Evolutionary conservation across 2,329 filamentous ascomycete species (phyloP), one percentile per base, ranked within the genome.

Genomic region (Trichoderma sp.): DNA sequence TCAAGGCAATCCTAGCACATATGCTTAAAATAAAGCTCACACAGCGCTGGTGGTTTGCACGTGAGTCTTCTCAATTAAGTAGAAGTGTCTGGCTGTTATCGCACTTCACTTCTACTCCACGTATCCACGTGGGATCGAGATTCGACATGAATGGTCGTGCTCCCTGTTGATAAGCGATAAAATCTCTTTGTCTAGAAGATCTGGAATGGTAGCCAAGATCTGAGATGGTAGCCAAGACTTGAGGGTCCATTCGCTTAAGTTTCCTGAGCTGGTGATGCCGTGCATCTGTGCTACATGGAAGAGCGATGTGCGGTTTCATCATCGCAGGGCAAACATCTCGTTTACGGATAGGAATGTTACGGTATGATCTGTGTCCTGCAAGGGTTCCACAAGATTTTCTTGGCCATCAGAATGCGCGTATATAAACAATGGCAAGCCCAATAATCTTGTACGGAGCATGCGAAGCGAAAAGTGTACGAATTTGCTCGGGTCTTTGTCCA

Each of bases 21-120:
- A 66, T 58, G 61, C 61, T 56, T 66, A 65, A 65, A 56, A 56
- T 34, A 32, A 66, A 34, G 52, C 61, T 49, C 52, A n/a, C 21
- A 11, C 2, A n/a, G 18, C 16, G 21, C 30, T 11, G 30, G 21
- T 28, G 28, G 21, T 21, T 63, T 8, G 37, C 51, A 37, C 51
- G n/a, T 58, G 37, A 56, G 52, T 28, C 11, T 18, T 56, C 52
- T 66, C 13, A 11, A 56, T 58, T 28, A 56, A 14, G 52, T 58
- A 34, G 8, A 26, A 30, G 0, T 1, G 4, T 24, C 24, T 5
- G 32, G 37, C 13, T 46, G 14, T 21, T 21, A 37, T 13, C 5
- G 24, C 32, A n/a, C 52, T 21, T 26, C 5, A 7, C 18, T n/a
- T 26, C 14, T n/a, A 8, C 5, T 21, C 37, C 13, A 32, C 5